phyloP scores from a whole-genome alignment of 2,329 filamentous ascomycete genomes.

The Phyllosticta capitalensis region DNA sequence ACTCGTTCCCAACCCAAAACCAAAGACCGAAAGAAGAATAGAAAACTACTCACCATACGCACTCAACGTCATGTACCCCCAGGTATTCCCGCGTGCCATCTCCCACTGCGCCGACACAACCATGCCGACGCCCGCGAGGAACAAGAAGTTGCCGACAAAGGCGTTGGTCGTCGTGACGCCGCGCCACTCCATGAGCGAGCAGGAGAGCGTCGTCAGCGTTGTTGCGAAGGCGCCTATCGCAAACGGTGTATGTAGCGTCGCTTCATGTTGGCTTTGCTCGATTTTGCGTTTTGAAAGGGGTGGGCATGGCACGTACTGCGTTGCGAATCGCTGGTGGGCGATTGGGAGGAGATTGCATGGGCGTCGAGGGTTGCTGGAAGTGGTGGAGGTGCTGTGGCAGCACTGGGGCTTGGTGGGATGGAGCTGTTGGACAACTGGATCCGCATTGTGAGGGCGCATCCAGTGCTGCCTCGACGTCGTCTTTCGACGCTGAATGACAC shows the following conservation, averaged over 20 bases:
- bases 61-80: slow-evolving; percentile 45
- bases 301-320: background rate
- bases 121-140: slow-evolving; percentile 42
- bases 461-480: background rate
- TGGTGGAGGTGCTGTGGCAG: no score
- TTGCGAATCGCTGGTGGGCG: slow-evolving; percentile 13
- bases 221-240: slow-evolving; percentile 46
- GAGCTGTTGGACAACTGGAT: background rate
- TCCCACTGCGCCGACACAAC: slow-evolving; percentile 49
- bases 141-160: slow-evolving; percentile 48
- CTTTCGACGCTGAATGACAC: background rate
- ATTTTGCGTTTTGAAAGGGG: no score
- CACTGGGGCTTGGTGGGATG: no score
- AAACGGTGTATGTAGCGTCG: slow-evolving; percentile 30
- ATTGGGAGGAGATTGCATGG: slow-evolving; percentile 21
- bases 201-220: slow-evolving; percentile 44
- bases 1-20: no score
- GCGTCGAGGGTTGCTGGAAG: no score
- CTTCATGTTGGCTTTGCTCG: background rate
- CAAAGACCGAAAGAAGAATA: no score
- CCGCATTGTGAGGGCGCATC: no score
- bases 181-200: slow-evolving; percentile 47
- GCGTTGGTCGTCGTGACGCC: slow-evolving; percentile 43
- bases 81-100: slow-evolving; percentile 42
- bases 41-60: slow-evolving; percentile 44